Conservation (phyloP, 352 stramenopile genomes). For the Thalassiosira exigua region DNA sequence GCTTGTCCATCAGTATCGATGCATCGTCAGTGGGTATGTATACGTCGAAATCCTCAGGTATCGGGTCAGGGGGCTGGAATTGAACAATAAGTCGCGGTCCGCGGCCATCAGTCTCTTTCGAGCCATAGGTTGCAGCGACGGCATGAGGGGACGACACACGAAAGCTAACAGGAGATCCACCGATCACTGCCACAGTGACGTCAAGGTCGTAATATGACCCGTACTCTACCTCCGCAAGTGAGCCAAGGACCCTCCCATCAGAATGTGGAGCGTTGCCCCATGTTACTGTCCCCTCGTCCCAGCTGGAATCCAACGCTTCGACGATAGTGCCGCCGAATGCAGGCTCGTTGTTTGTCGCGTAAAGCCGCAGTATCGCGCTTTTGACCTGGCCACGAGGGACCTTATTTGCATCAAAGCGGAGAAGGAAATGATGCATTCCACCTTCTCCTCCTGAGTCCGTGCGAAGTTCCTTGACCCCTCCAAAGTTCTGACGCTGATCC, state of each 20-base stretch:
- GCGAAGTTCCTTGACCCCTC: constrained; percentile 1
- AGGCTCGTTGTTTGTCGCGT: constrained; percentile 38
- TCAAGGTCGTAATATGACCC: constrained; percentile 23
- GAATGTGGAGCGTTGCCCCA: constrained; percentile 16
- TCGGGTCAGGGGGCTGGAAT: constrained; percentile 31
- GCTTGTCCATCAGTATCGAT: constrained; percentile 49
- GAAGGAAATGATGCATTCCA: constrained; percentile 1
- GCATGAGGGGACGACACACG: constrained; percentile 50
- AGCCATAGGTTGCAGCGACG: constrained; percentile 45
- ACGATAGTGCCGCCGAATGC: background rate
- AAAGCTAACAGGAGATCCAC: constrained; percentile 46
- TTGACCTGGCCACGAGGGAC: constrained; percentile 44
- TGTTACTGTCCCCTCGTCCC: constrained; percentile 9
- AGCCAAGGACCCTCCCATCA: background rate
- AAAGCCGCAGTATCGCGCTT: constrained; percentile 48
- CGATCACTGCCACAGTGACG: constrained; percentile 19
- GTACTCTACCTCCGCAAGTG: constrained; percentile 3
- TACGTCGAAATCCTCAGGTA: constrained; percentile 42
- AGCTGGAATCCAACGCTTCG: constrained; percentile 10
- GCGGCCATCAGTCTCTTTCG: constrained; percentile 41
- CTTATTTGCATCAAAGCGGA: constrained; percentile 7
- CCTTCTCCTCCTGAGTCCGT: constrained; percentile 10
- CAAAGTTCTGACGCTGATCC: background rate
- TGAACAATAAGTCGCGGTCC: constrained; percentile 49
- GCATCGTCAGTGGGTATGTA: constrained; percentile 45